phyloP scores from a whole-genome alignment of 768 basidiomycete species.

The Pisolithus marmoratus region DNA sequence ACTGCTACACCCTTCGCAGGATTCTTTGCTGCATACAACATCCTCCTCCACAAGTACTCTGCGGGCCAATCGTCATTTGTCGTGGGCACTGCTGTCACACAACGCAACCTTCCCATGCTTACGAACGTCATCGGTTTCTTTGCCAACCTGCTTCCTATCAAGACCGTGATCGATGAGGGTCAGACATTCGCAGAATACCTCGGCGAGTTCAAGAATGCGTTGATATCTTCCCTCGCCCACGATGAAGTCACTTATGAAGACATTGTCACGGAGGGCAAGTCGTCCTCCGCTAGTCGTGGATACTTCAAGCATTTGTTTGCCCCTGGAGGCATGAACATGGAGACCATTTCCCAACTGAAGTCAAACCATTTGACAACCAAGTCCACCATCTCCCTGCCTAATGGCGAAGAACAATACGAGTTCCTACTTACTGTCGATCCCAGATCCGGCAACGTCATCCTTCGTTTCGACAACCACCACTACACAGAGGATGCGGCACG shows the following conservation, averaged over 20 bases:
- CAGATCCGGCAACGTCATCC: conserved; percentile 17
- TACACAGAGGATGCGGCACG: conserved; percentile 24
- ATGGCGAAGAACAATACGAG: conserved; percentile 22
- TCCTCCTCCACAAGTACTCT: conserved; percentile 30
- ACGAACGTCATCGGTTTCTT: conserved; percentile 25
- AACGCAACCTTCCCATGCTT: conserved; percentile 24
- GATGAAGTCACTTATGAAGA: conserved; percentile 28
- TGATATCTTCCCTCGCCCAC: conserved; percentile 18
- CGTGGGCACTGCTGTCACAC: conserved; percentile 27
- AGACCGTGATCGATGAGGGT: conserved; percentile 21
- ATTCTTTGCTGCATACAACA: conserved; percentile 27
- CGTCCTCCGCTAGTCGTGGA: conserved; percentile 17
- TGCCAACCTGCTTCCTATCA: conserved; percentile 26
- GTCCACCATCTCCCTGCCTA: conserved; percentile 18
- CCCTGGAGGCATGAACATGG: conserved; percentile 23
- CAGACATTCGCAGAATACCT: conserved; percentile 21
- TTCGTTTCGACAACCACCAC: conserved; percentile 25
- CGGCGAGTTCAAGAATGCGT: conserved; percentile 14
- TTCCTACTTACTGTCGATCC: conserved; percentile 21
- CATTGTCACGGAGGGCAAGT: conserved; percentile 22
- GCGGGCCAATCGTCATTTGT: conserved; percentile 20
- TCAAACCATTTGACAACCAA: conserved; percentile 11
- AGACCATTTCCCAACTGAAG: conserved; percentile 19
- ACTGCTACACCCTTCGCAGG: conserved; percentile 23
- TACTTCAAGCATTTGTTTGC: conserved; percentile 30